phyloP scores from a whole-genome alignment of 208 protist genomes.

The Leishmania braziliensis region DNA sequence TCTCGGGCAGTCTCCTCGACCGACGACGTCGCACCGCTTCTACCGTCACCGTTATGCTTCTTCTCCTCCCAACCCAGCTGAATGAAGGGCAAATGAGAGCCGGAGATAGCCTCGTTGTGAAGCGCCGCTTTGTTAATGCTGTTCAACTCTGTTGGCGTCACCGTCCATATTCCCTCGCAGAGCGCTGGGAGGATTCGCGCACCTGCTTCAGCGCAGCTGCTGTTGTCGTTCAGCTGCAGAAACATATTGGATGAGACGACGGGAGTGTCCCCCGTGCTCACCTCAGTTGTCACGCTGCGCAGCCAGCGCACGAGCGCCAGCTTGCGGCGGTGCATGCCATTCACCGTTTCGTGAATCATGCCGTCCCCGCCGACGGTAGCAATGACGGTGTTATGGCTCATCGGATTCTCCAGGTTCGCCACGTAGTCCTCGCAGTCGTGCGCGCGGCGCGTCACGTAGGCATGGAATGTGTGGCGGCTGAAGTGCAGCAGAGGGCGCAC shows the following conservation, averaged over 20 bases:
- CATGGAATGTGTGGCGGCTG: constrained; percentile 60
- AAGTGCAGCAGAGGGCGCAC: constrained; percentile 75
- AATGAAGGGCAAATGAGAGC: neutral
- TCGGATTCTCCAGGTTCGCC: constrained; percentile 58
- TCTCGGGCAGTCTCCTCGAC: constrained; percentile 2
- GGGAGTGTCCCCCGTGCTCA: neutral
- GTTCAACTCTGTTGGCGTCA: neutral
- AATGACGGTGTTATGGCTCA: constrained; percentile 58
- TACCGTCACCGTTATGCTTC: neutral
- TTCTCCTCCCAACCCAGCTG: constrained; percentile 9
- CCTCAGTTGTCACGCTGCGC: constrained; percentile 21
- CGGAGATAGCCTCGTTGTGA: neutral
- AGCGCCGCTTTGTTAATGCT: neutral
- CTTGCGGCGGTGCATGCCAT: constrained; percentile 74
- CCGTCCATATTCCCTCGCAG: constrained; percentile 1
- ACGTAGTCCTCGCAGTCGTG: constrained; percentile 86
- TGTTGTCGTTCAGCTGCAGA: constrained; percentile 10
- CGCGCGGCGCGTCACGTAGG: constrained; percentile 56
- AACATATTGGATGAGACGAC: constrained; percentile 1
- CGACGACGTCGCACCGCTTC: neutral
- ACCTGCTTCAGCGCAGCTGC: neutral
- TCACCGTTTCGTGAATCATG: constrained; percentile 83
- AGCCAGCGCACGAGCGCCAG: constrained; percentile 41
- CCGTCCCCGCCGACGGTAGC: constrained; percentile 79
- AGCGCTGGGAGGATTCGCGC: constrained; percentile 8